Base-by-base conservation (phyloP, 768 basidiomycete species). In the Candolleomyces efflorescens region DNA sequence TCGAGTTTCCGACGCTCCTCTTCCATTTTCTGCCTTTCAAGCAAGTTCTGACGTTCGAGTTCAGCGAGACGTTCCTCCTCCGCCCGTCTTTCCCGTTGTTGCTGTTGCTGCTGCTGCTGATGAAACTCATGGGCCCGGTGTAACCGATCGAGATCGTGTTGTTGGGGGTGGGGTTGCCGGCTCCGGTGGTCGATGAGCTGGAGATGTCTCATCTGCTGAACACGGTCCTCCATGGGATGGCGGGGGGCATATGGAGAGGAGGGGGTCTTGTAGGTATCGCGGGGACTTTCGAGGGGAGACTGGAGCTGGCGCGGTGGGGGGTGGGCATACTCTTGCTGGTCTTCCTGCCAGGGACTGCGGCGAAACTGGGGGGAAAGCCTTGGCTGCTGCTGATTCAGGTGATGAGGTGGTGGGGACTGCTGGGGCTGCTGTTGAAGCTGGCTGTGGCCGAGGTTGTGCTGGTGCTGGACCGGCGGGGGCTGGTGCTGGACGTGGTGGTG, bases 281-380 rank as follows among this genome's bases (percentile, higher is more conserved):
- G 45, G 32, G 60, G 60, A 24, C 44, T 47, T 24, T 50, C 56
- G 56, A 50, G 41, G 22, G 58, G 61, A 22, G 57, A 52, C n/a
- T 58, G 61, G 3, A 57, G 64, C 18, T 59, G 58, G 43, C 58
- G 56, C 20, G 20, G n/a, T 41, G 20, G 59, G 32, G 43, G 58
- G 32, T 41, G 58, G 44, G 58, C 23, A 50, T 54, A 54, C 37
- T 27, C 27, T 27, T 53, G 48, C n/a, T n/a, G 53, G 13, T 54
- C 54, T 24, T 64, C 62, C 48, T 65, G 58, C 64, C 63, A 62
- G 24, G 63, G 57, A 13, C 58, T 56, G n/a, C 56, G 62, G 38
- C 60, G 57, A 36, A 60, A 50, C 54, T 56, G 59, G 23, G 49
- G 49, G 15, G 49, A 62, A 22, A 67, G 59, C 41, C 66, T 62